phyloP scores from a whole-genome alignment of 2,329 filamentous ascomycete species.

The Huntiella omanensis region DNA sequence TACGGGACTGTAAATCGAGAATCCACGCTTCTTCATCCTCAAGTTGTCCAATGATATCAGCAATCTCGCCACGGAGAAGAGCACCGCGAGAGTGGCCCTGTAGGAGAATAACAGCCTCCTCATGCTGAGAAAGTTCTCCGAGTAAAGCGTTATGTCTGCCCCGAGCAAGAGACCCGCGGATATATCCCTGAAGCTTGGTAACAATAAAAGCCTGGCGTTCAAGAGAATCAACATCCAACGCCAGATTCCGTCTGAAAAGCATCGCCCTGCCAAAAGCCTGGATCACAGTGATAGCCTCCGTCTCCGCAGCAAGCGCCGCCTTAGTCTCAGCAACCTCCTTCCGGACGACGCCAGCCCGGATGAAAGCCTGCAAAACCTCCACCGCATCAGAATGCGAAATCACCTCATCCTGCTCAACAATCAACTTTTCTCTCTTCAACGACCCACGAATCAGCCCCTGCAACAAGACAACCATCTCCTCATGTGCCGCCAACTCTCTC shows the following conservation, averaged over 20 bases:
- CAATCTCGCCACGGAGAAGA: slow-evolving; percentile 56
- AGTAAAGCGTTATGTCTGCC: slow-evolving; percentile 43
- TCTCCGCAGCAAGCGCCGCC: slow-evolving; percentile 27
- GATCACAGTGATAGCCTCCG: slow-evolving; percentile 28
- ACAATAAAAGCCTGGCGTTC: slow-evolving; percentile 37
- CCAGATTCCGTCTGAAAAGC: slow-evolving; percentile 33
- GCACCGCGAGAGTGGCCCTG: slow-evolving; percentile 66
- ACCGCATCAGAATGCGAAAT: slow-evolving; percentile 24
- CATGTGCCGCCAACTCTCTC: slow-evolving; percentile 27
- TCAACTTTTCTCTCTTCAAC: slow-evolving; percentile 25
- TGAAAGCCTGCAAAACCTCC: slow-evolving; percentile 29
- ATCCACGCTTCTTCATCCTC: slow-evolving; percentile 69
- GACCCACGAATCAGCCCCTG: slow-evolving; percentile 27
- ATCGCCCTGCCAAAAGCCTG: slow-evolving; percentile 44
- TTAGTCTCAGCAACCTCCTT: slow-evolving; percentile 29
- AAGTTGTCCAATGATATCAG: slow-evolving; percentile 53
- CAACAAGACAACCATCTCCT: slow-evolving; percentile 25
- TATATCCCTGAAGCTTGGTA: slow-evolving; percentile 44
- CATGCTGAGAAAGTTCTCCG: slow-evolving; percentile 49
- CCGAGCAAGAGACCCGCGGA: slow-evolving; percentile 46
- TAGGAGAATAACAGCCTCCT: slow-evolving; percentile 46
- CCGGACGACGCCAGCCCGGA: slow-evolving; percentile 36
- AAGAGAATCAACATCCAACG: slow-evolving; percentile 33
- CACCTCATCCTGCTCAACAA: slow-evolving; percentile 29
- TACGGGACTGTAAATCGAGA: slow-evolving; percentile 53